Base-by-base conservation (phyloP, 176 grass and related monocot genomes). In the Avena sativa region DNA sequence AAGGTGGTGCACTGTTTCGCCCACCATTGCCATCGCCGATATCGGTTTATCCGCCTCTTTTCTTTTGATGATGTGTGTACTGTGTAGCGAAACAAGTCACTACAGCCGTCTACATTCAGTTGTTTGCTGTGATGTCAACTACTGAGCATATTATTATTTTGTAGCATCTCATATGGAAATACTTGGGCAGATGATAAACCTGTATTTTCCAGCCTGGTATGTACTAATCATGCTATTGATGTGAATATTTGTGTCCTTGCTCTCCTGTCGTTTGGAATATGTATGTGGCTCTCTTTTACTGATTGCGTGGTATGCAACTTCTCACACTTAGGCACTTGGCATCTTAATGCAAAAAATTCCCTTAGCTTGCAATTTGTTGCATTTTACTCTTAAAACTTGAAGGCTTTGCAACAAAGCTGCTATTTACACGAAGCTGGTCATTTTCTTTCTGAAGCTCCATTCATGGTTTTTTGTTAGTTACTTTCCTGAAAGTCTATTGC, bases 41-140 rank as follows among this genome's bases (percentile, higher is more conserved):
- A 91, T 87, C 68, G 76, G 51, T 84, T 60, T 60, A 87, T 65
- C 85, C 85, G 10, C 81, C 17, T 12, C 81, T 91, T 71, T 67
- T 91, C 15, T 91, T 88, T 81, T 84, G 57, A 88, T 70, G 20
- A 30, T 87, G 44, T 2, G 12, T 84, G 59, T 62, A 62, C 14
- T 53, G 12, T 5, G 49, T 66, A 25, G 19, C 8, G 2, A 74
- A 26, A 68, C 12, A 8, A 74, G n/a, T 21, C 15, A 49, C 56
- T 73, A 16, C 12, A 85, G 48, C 17, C 8, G 71, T 64, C 30
- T 79, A 78, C 17, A 21, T 46, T 52, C 15, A 49, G 15, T 34
- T 81, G 36, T 47, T 85, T 57, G 38, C 0, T 84, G 49, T 43
- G 17, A 52, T 82, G 62, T 38, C 14, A 25, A 57, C 19, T 76